phyloP scores from a whole-genome alignment of 2,329 filamentous ascomycete genomes.

The Fusarium graminum region DNA sequence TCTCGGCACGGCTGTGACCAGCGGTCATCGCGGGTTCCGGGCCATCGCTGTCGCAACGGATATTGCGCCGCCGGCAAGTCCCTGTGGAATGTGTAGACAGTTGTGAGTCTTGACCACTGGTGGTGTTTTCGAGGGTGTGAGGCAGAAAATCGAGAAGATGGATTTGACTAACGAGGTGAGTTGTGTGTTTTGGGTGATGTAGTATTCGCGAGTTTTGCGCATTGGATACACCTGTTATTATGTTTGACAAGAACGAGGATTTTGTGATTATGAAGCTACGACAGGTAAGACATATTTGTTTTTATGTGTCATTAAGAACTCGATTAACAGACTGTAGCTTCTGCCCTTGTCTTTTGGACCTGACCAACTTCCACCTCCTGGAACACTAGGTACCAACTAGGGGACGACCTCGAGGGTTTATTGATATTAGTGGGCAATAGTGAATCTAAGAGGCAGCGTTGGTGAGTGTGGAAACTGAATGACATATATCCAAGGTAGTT shows the following conservation, averaged over 20 bases:
- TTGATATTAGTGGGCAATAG: neutral
- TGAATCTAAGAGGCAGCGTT: neutral
- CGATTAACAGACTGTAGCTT: conserved; percentile 60
- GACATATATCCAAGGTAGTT: conserved; percentile 4
- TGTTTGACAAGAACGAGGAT: conserved; percentile 88
- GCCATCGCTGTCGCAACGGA: conserved; percentile 90
- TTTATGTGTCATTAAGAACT: neutral
- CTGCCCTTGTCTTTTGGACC: conserved; percentile 78
- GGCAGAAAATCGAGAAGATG: conserved; percentile 1
- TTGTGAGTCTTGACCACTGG: conserved; percentile 69
- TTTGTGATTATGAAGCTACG: conserved; percentile 78
- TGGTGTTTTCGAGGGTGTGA: neutral
- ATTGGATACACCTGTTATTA: conserved; percentile 81
- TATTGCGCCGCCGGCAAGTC: conserved; percentile 75
- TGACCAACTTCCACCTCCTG: conserved; percentile 64
- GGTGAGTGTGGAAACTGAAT: conserved; percentile 10
- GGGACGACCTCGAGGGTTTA: neutral
- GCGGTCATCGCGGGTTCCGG: conserved; percentile 70
- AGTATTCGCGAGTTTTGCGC: conserved; percentile 83
- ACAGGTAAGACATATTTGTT: conserved; percentile 62
- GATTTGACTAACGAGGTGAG: conserved; percentile 30
- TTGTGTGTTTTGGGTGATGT: conserved; percentile 28
- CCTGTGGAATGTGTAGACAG: conserved; percentile 96
- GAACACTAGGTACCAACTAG: conserved; percentile 8
- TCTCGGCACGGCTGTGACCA: conserved; percentile 80